phyloP scores from a whole-genome alignment of 164 flowering plant species.

The Magnolia sinica region DNA sequence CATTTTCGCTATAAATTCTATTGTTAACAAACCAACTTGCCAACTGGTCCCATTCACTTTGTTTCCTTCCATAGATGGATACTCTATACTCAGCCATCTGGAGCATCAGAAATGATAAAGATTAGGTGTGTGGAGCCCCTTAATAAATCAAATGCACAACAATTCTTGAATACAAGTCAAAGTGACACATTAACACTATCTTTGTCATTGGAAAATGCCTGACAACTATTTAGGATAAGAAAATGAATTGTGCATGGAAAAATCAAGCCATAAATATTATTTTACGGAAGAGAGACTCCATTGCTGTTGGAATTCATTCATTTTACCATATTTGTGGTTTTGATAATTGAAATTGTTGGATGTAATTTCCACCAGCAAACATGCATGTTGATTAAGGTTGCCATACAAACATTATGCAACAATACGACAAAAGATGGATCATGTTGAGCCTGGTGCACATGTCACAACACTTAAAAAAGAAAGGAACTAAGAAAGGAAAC shows the following conservation, averaged over 20 bases:
- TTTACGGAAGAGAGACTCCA: too few relatives aligned
- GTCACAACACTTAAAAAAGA: too few relatives aligned
- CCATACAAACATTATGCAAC: background rate
- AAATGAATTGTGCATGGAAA: too few relatives aligned
- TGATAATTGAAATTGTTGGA: too few relatives aligned
- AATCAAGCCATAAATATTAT: too few relatives aligned
- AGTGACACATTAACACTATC: too few relatives aligned
- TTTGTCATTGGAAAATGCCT: too few relatives aligned
- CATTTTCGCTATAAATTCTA: conserved; percentile 82
- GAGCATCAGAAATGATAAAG: background rate
- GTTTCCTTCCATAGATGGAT: conserved; percentile 97
- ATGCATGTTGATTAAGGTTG: background rate
- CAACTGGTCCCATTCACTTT: conserved; percentile 96
- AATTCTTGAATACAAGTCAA: background rate
- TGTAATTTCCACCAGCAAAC: too few relatives aligned
- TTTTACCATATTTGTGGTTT: too few relatives aligned
- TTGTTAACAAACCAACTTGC: conserved; percentile 98
- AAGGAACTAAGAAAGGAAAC: background rate
- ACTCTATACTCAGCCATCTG: conserved; percentile 98
- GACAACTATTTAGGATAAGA: too few relatives aligned
- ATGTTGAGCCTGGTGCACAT: background rate
- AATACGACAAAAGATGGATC: background rate
- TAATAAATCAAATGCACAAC: background rate
- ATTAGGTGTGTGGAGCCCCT: background rate
- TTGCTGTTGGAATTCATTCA: too few relatives aligned